Evolutionary conservation across 2,329 filamentous ascomycete species (phyloP), one percentile per base, ranked within the genome.

Genomic region (Fusarium neocosmosporiellum): DNA sequence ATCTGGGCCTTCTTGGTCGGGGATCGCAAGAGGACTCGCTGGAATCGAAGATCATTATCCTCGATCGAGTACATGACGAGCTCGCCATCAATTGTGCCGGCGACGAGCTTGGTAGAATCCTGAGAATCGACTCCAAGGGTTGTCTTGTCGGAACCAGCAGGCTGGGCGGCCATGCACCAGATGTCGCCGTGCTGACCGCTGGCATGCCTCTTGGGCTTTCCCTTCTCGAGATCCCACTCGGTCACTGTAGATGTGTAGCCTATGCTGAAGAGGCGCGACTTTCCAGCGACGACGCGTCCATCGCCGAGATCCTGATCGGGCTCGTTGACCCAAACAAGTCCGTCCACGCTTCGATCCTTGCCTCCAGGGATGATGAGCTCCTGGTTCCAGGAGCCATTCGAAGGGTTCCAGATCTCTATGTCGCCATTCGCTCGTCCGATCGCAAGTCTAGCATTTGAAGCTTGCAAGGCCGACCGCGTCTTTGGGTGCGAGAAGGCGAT

Each of bases 381-480:
- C 81, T 98, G 96, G 72, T 94, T 89, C 96, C 96, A 99, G 70
- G 88, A 86, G 18, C 94, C 94, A 72, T 89, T 90, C 62, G 91
- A 85, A 4, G 96, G 95, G 81, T 98, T 98, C 96, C 96, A 99
- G 73, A 99, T 95, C 84, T 99, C 96, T 76, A 99, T 96, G 79
- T 98, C 94, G 76, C 96, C 96, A 81, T 98, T 98, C 66, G 94
- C 93, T 74, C 96, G 92, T 68, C 96, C 96, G 77, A 99, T 89
- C 2, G 96, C 96, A 63, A 98, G 89, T 75, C 95, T 91, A 88
- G 90, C 70, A 87, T 89, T 24, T 88, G 86, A 77, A 83, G 88
- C 76, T 80, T 86, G 80, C 81, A 79, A 84, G 72, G 84, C 82
- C 68, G 87, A 84, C 74, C 83, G 83, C 59, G 84, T 72, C 69